Conservation (phyloP, 768 basidiomycete species). For the Mycena alexandri region DNA sequence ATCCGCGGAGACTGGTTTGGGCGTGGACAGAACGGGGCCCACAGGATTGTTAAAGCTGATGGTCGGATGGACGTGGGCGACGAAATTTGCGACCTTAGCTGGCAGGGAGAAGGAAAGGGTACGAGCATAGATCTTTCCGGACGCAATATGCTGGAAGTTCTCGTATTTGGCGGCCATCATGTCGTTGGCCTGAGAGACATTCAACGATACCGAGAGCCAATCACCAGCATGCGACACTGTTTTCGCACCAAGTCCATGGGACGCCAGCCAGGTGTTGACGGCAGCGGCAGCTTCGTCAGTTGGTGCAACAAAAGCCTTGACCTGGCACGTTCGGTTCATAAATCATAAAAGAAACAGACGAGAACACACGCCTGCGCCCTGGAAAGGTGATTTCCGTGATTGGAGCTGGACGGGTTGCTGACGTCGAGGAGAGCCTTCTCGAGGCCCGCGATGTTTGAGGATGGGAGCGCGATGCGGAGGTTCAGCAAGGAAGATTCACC, state of each 20-base stretch:
- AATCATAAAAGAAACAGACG: no score
- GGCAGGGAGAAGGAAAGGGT: conserved; percentile 54
- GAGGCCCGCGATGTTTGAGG: conserved; percentile 45
- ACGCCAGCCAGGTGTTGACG: conserved; percentile 57
- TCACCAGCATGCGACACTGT: conserved; percentile 55
- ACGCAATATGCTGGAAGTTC: conserved; percentile 47
- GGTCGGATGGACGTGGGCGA: conserved; percentile 52
- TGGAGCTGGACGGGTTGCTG: conserved; percentile 45
- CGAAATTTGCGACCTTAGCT: conserved; percentile 42
- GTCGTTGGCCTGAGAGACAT: conserved; percentile 50
- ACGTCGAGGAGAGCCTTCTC: conserved; percentile 52
- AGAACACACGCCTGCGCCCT: conserved; percentile 52
- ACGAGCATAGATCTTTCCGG: conserved; percentile 45
- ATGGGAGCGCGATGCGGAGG: conserved; percentile 53
- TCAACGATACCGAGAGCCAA: conserved; percentile 48
- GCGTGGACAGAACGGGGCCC: conserved; percentile 36
- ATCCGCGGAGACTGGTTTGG: not conserved
- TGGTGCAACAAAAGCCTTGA: conserved; percentile 25
- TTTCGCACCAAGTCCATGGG: conserved; percentile 45
- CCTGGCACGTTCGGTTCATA: no score
- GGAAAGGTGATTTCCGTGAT: conserved; percentile 46
- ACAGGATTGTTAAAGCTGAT: conserved; percentile 39
- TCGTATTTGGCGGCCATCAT: conserved; percentile 51
- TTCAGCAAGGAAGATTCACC: conserved; percentile 45
- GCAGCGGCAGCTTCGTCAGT: conserved; percentile 40